Base-by-base conservation (phyloP, 768 basidiomycete species). In the Agaricus sinodeliciosus region DNA sequence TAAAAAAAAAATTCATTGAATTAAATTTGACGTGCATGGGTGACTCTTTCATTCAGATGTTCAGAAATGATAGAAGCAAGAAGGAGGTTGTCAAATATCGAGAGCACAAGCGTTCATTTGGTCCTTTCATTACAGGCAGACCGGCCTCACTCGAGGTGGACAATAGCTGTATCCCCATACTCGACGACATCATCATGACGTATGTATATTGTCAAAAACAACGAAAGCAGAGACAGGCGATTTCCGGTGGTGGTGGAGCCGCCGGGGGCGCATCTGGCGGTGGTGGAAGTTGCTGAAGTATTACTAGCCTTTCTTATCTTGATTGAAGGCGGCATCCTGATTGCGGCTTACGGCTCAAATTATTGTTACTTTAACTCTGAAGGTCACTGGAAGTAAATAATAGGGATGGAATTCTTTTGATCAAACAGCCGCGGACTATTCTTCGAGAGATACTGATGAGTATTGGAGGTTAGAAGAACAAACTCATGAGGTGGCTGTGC, bases 191-290 rank as follows among this genome's bases (percentile, higher is more conserved):
- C 27, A n/a, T 68, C 13, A 27, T 66, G 35, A 69, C 69, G 1
- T 66, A 67, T 26, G 57, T 64, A n/a, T 69, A 64, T 46, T 49
- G 65, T 43, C 62, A 66, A 43, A 61, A 59, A n/a, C n/a, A 64
- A 22, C 61, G 65, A 22, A 60, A 52, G 43, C 60, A 63, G 37
- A 46, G 53, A 9, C 63, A 66, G 46, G 43, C 54, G 27, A 31
- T 2, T 11, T 1, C 9, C 1, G 15, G 26, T 12, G 2, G 5
- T 15, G 27, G 45, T 27, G 45, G 2, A 9, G 45, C 12, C 6
- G 3, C 31, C 11, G 31, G 31, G 2, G 7, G 7, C 31, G 3
- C 31, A 31, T 31, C 31, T 7, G 39, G 22, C 22, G 22, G 27
- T 22, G 31, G 45, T 19, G 35, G 18, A n/a, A 18, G n/a, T 18